phyloP scores from a whole-genome alignment of 345 rosid species.

The Firmiana major region DNA sequence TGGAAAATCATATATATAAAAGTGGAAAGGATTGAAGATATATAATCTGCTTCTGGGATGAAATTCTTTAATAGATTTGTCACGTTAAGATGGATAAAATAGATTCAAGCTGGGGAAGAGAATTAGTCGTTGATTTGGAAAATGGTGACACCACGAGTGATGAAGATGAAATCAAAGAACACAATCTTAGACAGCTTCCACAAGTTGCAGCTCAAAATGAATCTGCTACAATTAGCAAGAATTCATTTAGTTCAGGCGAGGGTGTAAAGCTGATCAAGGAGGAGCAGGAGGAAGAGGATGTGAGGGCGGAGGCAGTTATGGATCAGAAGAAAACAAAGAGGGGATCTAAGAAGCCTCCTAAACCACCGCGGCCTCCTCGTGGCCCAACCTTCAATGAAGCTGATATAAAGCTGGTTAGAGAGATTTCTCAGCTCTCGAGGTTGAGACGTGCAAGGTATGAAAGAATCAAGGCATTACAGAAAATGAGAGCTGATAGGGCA shows the following conservation, averaged over 20 bases:
- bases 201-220: not conserved
- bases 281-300: not conserved
- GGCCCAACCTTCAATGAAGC: slow-evolving; percentile 15
- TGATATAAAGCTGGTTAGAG: slow-evolving; percentile 26
- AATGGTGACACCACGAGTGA: slow-evolving; percentile 14
- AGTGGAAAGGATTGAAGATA: too few species aligned
- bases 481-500: slow-evolving; percentile 21
- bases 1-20: too few species aligned
- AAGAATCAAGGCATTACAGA: slow-evolving; percentile 24
- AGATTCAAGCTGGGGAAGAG: slow-evolving; percentile 11
- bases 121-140: slow-evolving; percentile 26
- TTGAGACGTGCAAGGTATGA: slow-evolving; percentile 25
- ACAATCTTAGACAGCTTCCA: not conserved
- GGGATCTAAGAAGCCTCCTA: slow-evolving; percentile 18
- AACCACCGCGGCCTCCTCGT: slow-evolving; percentile 35
- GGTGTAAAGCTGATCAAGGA: not conserved
- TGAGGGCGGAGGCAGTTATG: not conserved
- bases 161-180: slow-evolving; percentile 11
- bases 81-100: not conserved
- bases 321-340: not conserved
- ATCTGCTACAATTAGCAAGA: not conserved
- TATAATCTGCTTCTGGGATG: not conserved
- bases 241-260: slow-evolving; percentile 9
- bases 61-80: not conserved
- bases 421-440: slow-evolving; percentile 27